phyloP scores from a whole-genome alignment of 2,329 filamentous ascomycete genomes.

The Aureobasidium melanogenum region DNA sequence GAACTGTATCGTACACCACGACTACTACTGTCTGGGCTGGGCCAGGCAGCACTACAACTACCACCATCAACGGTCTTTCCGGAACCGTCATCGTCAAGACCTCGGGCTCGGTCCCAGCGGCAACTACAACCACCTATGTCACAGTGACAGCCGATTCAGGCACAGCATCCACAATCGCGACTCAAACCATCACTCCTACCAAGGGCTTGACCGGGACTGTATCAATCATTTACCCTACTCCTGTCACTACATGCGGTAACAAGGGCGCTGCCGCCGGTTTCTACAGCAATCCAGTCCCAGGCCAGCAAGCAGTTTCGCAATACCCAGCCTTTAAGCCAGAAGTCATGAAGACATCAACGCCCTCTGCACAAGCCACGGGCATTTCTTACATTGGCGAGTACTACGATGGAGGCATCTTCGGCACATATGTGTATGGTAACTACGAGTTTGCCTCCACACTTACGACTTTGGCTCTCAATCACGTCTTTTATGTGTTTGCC shows the following conservation, averaged over 20 bases:
- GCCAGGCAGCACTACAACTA: constrained; percentile 2
- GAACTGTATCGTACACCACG: constrained; percentile 7
- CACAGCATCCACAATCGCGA: constrained; percentile 5
- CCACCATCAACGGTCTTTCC: constrained; percentile 3
- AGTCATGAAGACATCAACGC: not conserved
- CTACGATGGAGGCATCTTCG: not conserved
- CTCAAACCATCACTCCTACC: not conserved
- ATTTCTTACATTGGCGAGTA: constrained; percentile 11
- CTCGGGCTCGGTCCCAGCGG: not conserved
- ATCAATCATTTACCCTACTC: constrained; percentile 9
- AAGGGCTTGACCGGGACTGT: constrained; percentile 5
- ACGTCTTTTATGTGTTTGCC: constrained; percentile 14
- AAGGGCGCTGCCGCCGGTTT: not conserved
- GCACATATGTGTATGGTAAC: constrained; percentile 2
- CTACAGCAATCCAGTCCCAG: constrained; percentile 5
- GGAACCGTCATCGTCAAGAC: constrained; percentile 12
- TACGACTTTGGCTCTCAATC: not conserved
- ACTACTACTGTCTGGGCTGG: constrained; percentile 11
- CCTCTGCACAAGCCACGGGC: not conserved
- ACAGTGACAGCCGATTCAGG: constrained; percentile 8
- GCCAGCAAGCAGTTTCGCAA: not conserved
- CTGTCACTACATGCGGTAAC: constrained; percentile 9
- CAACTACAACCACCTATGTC: constrained; percentile 6
- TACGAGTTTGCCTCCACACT: not conserved
- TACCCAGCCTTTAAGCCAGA: constrained; percentile 12